Percentiles rank a stretch among this genome's conserved stretches.
These are phyloP conservation scores for Penicillium crystallinum DNA, from an alignment of 495 filamentous ascomycete species.

Conservation along the genomic window DNA sequence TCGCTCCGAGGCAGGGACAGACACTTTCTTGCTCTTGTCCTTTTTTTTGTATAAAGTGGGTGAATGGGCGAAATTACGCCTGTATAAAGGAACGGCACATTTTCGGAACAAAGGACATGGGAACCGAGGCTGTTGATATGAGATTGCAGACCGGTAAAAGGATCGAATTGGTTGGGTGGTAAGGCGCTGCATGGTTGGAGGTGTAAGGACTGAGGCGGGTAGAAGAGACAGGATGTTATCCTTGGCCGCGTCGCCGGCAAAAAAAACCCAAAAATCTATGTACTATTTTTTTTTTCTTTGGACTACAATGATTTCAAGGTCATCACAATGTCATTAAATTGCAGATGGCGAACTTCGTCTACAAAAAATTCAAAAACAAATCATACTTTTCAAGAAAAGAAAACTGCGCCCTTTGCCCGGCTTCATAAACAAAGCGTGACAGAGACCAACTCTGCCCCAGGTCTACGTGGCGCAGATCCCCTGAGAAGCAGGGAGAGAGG, in stretches of 20 bases:
- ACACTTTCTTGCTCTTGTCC: slow-evolving; percentile 28
- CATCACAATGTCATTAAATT: slow-evolving; percentile 40
- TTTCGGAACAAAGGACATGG: background rate
- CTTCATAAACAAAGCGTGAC: slow-evolving; percentile 26
- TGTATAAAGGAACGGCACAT: background rate
- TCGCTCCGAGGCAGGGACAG: slow-evolving; percentile 9
- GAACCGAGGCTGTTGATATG: background rate
- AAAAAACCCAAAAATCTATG: too few relatives aligned
- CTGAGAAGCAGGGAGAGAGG: slow-evolving; percentile 11
- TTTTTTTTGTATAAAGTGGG: slow-evolving; percentile 34
- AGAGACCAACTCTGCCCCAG: slow-evolving; percentile 20
- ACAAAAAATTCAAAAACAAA: slow-evolving; percentile 18
- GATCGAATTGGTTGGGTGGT: slow-evolving; percentile 7
- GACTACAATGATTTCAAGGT: slow-evolving; percentile 3
- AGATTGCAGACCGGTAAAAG: background rate
- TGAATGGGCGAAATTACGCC: slow-evolving; percentile 23
- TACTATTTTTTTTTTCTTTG: background rate
- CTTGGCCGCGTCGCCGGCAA: too few relatives aligned
- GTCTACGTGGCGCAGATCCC: slow-evolving; percentile 23
- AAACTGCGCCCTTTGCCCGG: slow-evolving; percentile 29
- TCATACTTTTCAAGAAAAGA: slow-evolving; percentile 35
- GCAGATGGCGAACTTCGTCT: slow-evolving; percentile 33
- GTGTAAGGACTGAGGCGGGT: background rate
- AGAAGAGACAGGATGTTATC: too few relatives aligned
- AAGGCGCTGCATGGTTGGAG: slow-evolving; percentile 15